Percentiles rank a stretch among this genome's conserved stretches.
Evolutionary conservation across 345 rosid species (phyloP).

Genomic region (Boechera stricta): DNA sequence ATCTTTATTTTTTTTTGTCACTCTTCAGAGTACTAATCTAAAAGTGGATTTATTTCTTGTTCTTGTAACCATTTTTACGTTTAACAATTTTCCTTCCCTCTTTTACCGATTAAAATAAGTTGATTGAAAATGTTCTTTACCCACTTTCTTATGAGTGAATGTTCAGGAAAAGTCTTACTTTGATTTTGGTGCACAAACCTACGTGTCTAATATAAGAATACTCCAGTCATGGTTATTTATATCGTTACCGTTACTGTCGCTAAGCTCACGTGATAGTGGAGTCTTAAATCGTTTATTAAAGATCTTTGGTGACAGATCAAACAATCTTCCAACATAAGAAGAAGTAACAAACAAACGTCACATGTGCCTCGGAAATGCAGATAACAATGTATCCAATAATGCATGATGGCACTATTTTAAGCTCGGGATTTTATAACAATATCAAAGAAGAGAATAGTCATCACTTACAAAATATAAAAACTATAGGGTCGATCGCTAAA

Average conservation of each 20-base stretch:
- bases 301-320: neutral
- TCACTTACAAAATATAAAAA: neutral
- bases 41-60: no score
- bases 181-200: neutral
- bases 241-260: neutral
- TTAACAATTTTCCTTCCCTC: no score
- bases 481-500: no score
- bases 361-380: constrained; percentile 14
- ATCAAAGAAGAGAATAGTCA: neutral
- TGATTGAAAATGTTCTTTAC: neutral
- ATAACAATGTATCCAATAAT: neutral
- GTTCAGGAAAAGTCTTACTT: constrained; percentile 1
- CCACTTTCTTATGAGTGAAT: neutral
- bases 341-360: constrained; percentile 16
- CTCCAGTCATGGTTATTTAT: neutral
- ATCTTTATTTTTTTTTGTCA: no score
- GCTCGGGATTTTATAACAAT: neutral
- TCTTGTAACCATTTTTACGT: no score
- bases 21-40: no score
- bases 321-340: no score
- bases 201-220: constrained; percentile 6
- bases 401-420: neutral
- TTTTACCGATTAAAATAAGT: neutral
- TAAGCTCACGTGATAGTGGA: neutral
- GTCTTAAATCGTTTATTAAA: neutral